phyloP scores from a whole-genome alignment of 208 protist species.

The Leishmania major region DNA sequence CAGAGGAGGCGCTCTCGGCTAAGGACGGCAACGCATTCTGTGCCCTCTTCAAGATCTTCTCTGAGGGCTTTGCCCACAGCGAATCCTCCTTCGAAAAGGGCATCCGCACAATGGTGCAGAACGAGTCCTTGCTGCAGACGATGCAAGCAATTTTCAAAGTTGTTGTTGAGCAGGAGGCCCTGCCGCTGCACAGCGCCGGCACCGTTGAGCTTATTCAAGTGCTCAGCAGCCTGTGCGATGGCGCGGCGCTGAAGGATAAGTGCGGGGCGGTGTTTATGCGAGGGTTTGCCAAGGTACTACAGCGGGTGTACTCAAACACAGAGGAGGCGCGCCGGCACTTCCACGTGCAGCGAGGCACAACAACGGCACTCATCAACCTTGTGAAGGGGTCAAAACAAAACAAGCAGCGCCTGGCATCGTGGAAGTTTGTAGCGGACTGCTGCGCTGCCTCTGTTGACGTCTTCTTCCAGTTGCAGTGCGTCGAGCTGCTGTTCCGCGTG shows the following conservation, averaged over 20 bases:
- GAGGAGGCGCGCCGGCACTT: constrained; percentile 61
- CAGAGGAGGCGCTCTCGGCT: constrained; percentile 79
- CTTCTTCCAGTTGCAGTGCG: constrained; percentile 93
- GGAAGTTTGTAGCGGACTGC: constrained; percentile 74
- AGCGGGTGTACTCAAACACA: constrained; percentile 54
- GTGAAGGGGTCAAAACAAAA: constrained; percentile 91
- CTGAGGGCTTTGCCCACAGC: constrained; percentile 76
- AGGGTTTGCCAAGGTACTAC: constrained; percentile 60
- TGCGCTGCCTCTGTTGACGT: constrained; percentile 77
- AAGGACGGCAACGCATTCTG: constrained; percentile 74
- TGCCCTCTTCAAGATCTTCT: constrained; percentile 83
- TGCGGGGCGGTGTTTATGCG: constrained; percentile 82
- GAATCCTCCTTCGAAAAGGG: constrained; percentile 76
- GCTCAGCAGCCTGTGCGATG: constrained; percentile 82
- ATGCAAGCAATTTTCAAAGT: constrained; percentile 68
- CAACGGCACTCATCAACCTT: constrained; percentile 90
- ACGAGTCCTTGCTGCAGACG: constrained; percentile 69
- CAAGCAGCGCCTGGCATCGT: constrained; percentile 76
- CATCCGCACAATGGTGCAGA: constrained; percentile 62
- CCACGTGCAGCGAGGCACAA: constrained; percentile 66
- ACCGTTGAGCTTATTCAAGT: constrained; percentile 84
- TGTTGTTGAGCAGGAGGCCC: constrained; percentile 57
- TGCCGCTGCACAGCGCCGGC: constrained; percentile 66
- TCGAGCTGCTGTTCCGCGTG: constrained; percentile 90
- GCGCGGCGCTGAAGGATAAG: constrained; percentile 72